Base-by-base conservation (phyloP, 2,329 filamentous ascomycete species). In the Xylariaceae sp. region DNA sequence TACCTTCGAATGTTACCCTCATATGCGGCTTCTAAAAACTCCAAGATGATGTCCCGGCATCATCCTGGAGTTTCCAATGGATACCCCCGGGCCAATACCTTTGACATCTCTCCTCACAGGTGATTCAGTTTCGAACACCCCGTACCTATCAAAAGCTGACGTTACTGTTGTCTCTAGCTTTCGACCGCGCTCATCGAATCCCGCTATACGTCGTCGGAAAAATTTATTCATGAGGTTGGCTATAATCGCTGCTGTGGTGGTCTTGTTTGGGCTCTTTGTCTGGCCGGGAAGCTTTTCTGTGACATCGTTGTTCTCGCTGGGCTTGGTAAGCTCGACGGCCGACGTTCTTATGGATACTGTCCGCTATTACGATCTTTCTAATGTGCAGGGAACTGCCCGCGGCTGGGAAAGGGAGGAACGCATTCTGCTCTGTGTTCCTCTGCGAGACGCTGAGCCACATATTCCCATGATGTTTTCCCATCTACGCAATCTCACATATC, bases 381-480 rank as follows among this genome's bases (percentile, higher is more conserved):
- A 94, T 70, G 91, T 96, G 5, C 89, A 94, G 70, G 94, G 94
- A 39, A 94, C 92, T 6, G 91, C 90, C 46, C 86, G 89, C 61
- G 95, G 94, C 5, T 99, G 94, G 94, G 93, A 97, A 73, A 83
- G 92, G 55, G 94, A 96, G 71, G 94, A 99, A 76, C 86, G 94
- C 60, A 96, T 99, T 62, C 80, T 99, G 26, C 83, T 99, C 53
- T 97, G 94, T 73, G 94, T 96, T 13, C 94, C 94, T 37, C 82
- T 99, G 50, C 85, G 94, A 73, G 95, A 99, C 73, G 94, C 94
- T 39, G 87, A 95, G 67, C 82, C 90, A 21, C 94, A 99, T 79
- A 76, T 99, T 42, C 84, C 88, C 57, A 97, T 99, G 93, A 97
- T 99, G 82, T 99, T 99, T 76, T 88, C 89, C n/a, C 95, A 99